Evolutionary conservation across 2,329 filamentous ascomycete genomes (phyloP).

Genomic region (Xylaria polymorpha): DNA sequence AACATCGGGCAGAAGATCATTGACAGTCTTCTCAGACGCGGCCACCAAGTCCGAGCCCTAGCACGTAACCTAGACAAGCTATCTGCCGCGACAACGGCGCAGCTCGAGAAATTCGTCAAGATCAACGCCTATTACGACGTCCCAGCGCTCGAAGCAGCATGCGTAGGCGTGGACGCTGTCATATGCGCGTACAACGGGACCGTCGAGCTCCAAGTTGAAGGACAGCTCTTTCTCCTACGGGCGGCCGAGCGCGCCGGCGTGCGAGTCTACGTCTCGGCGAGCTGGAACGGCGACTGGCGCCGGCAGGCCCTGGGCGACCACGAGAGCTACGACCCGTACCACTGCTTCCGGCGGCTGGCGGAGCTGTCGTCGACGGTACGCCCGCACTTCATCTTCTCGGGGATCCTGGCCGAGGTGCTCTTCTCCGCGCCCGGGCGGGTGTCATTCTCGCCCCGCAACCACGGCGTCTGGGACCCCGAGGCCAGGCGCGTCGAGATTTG

Average conservation of each 20-base stretch:
- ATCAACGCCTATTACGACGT: conserved; percentile 46
- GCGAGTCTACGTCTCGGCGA: conserved; percentile 39
- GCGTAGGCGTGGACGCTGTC: conserved; percentile 52
- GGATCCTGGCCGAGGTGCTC: conserved; percentile 46
- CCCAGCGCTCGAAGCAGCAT: conserved; percentile 49
- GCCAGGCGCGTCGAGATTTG: conserved; percentile 36
- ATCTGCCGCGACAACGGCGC: conserved; percentile 20
- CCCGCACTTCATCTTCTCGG: conserved; percentile 44
- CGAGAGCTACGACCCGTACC: conserved; percentile 52
- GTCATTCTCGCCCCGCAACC: conserved; percentile 35
- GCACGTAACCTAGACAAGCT: conserved; percentile 50
- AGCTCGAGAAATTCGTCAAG: conserved; percentile 48
- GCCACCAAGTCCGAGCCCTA: conserved; percentile 52
- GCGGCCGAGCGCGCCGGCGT: conserved; percentile 53
- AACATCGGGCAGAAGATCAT: conserved; percentile 50
- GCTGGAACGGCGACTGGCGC: conserved; percentile 39
- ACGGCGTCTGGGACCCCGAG: conserved; percentile 38
- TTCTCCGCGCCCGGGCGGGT: conserved; percentile 39
- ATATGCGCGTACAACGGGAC: conserved; percentile 48
- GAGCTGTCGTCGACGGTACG: conserved; percentile 46
- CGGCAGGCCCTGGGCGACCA: conserved; percentile 45
- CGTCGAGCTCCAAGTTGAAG: conserved; percentile 49
- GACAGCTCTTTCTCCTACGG: conserved; percentile 51
- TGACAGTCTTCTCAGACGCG: conserved; percentile 42
- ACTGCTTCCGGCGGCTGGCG: conserved; percentile 51